Conservation (phyloP, 2,329 filamentous ascomycete species). For the Nemania sp. region DNA sequence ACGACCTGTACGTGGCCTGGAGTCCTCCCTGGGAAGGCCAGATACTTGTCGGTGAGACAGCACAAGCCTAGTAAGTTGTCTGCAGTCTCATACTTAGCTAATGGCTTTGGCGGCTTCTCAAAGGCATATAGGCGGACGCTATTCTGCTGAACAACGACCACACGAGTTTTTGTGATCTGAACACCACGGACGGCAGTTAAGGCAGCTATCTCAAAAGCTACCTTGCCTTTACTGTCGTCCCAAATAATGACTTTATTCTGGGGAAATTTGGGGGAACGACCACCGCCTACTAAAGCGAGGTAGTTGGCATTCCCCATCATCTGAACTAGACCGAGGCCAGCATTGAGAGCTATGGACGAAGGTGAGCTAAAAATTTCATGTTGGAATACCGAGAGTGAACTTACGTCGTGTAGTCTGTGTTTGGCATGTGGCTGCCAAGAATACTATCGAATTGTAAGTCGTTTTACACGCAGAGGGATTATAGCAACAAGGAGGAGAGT, state of each 20-base stretch:
- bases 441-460: constrained; percentile 57
- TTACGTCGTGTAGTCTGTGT: constrained; percentile 60
- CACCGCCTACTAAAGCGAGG: constrained; percentile 86
- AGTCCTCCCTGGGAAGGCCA: constrained; percentile 87
- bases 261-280: constrained; percentile 80
- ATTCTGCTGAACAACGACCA: constrained; percentile 81
- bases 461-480: constrained; percentile 3
- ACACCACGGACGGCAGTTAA: constrained; percentile 80
- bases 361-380: constrained; percentile 1
- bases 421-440: constrained; percentile 72
- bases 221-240: constrained; percentile 80
- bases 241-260: constrained; percentile 92
- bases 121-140: constrained; percentile 82
- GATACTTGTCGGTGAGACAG: constrained; percentile 70
- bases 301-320: constrained; percentile 90
- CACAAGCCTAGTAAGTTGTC: constrained; percentile 83
- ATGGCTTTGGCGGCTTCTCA: constrained; percentile 68
- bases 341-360: constrained; percentile 61
- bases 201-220: constrained; percentile 76
- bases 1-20: constrained; percentile 88
- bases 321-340: constrained; percentile 78
- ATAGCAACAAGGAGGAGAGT: neutral
- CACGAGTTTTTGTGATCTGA: constrained; percentile 72
- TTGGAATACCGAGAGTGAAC: neutral
- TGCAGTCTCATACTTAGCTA: constrained; percentile 80